Evolutionary conservation across 2,329 filamentous ascomycete species (phyloP).

Genomic region (Penicillium decumbens): DNA sequence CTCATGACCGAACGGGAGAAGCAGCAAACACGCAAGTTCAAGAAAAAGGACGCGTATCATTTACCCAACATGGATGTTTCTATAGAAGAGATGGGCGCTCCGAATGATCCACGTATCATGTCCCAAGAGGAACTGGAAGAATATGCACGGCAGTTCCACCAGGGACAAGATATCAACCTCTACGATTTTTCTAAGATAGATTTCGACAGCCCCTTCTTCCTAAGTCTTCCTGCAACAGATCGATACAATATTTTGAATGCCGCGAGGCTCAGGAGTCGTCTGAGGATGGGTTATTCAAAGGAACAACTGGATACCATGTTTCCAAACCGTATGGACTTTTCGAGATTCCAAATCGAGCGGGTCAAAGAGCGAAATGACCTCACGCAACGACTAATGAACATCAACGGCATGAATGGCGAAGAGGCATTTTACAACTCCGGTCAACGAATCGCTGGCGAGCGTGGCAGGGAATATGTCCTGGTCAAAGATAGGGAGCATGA

Average conservation of each 20-base stretch:
- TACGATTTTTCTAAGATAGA: constrained; percentile 99
- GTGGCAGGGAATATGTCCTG: constrained; percentile 86
- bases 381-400: constrained; percentile 88
- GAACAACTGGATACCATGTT: constrained; percentile 97
- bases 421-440: constrained; percentile 65
- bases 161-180: constrained; percentile 78
- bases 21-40: constrained; percentile 69
- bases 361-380: constrained; percentile 90
- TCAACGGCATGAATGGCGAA: constrained; percentile 80
- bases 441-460: constrained; percentile 61
- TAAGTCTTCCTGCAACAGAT: constrained; percentile 81
- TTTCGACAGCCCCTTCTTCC: constrained; percentile 93
- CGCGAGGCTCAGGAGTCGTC: constrained; percentile 75
- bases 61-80: constrained; percentile 76
- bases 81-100: constrained; percentile 78
- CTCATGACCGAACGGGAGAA: constrained; percentile 75
- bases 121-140: constrained; percentile 88
- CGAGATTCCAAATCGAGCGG: constrained; percentile 89
- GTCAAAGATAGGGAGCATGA: constrained; percentile 94
- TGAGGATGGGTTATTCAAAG: constrained; percentile 94
- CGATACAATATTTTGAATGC: constrained; percentile 97
- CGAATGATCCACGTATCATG: constrained; percentile 94
- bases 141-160: constrained; percentile 87
- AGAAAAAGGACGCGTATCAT: constrained; percentile 92
- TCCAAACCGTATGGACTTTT: constrained; percentile 94